These are phyloP conservation scores for Ceratocystis destructans DNA, from an alignment of 2,329 filamentous ascomycete species.

Conservation along the genomic window DNA sequence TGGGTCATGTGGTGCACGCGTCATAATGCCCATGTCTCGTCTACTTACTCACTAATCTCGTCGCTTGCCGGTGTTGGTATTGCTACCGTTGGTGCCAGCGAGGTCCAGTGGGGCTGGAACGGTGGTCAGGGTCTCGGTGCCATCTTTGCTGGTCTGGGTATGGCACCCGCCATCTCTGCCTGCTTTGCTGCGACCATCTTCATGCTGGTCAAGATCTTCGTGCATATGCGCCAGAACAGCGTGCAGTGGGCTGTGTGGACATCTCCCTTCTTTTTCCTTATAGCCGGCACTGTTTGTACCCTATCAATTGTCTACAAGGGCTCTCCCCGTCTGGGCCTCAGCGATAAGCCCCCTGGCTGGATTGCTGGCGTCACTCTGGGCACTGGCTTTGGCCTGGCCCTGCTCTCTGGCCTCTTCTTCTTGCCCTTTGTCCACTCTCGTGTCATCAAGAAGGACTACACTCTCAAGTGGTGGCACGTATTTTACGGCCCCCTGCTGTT, in stretches of 20 bases:
- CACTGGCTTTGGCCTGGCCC: constrained; percentile 43
- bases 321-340: constrained; percentile 51
- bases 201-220: constrained; percentile 55
- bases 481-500: constrained; percentile 50
- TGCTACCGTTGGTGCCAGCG: constrained; percentile 45
- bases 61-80: constrained; percentile 56
- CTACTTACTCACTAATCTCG: constrained; percentile 58
- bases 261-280: constrained; percentile 63
- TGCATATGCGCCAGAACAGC: constrained; percentile 58
- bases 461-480: constrained; percentile 49
- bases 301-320: constrained; percentile 73
- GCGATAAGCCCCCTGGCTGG: constrained; percentile 53
- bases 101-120: constrained; percentile 59
- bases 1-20: constrained; percentile 75
- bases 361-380: constrained; percentile 54
- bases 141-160: constrained; percentile 56
- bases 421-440: constrained; percentile 54
- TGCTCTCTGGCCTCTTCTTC: constrained; percentile 55
- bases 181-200: constrained; percentile 56
- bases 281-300: constrained; percentile 60
- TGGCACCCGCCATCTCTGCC: constrained; percentile 55
- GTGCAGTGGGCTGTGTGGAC: constrained; percentile 59
- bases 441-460: constrained; percentile 54
- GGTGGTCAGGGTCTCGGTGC: constrained; percentile 53
- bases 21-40: constrained; percentile 59